Base-by-base conservation (phyloP, 495 filamentous ascomycete species). In the Hypomontagnella monticulosa region DNA sequence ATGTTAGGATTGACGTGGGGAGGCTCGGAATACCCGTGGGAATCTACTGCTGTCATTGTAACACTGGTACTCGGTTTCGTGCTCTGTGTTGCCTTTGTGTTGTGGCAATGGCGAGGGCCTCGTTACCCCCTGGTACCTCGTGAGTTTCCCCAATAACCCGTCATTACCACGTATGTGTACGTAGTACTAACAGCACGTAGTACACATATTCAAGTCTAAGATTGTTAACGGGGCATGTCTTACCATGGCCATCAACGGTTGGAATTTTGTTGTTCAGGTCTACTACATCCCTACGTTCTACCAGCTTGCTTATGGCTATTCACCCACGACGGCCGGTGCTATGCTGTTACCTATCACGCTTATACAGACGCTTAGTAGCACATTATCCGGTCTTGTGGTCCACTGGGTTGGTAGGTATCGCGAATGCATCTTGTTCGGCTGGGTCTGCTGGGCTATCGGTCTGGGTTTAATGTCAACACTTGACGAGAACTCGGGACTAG, bases 201-300 rank as follows among this genome's bases (percentile, higher is more conserved):
- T 85, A 47, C 77, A 83, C 50, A 84, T 85, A 11, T 85, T 84
- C 70, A 77, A 74, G 37, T 73, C 72, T 1, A 71, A 74, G 16
- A 82, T 84, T 43, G 81, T 85, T 30, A 81, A 81, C 57, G 83
- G 83, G 3, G 80, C 80, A 1, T 83, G 76, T 51, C 55, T 84
- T 12, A 85, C 82, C 16, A 84, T 84, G 80, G 82, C 82, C 38
- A 77, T 85, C 53, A 81, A 83, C 37, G 82, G 82, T 2, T 85
- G 83, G 82, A 83, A 83, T 57, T 83, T 84, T 56, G 63, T 84
- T 32, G 79, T 83, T 1, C 82, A 85, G 64, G 72, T 83, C 2
- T 85, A 85, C 67, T 85, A 84, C 52, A 81, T 85, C 37, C 83
- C 84, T 5, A 80, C 79, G 5, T 85, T 85, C 61, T 86, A 83